Percentiles rank a stretch among this genome's conserved stretches.
phyloP scores from a whole-genome alignment of 331 rosid genomes.

The Pyracantha coccinea region DNA sequence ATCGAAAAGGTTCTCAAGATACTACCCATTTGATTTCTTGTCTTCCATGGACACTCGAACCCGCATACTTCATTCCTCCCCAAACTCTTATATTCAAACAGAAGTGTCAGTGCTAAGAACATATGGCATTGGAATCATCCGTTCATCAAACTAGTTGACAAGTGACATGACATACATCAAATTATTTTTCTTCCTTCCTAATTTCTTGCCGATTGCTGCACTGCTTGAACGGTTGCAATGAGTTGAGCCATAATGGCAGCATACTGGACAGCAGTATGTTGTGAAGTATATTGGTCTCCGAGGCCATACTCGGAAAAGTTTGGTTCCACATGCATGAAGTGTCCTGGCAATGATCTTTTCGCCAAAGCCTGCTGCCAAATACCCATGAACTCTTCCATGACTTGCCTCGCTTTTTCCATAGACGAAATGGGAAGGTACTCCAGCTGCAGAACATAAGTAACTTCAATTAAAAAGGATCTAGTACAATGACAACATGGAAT shows the following conservation, averaged over 20 bases:
- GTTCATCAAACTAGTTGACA: background rate
- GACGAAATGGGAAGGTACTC: conserved; percentile 88
- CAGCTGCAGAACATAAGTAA: conserved; percentile 31
- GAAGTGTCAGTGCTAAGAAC: background rate
- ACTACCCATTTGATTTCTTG: background rate
- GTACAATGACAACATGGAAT: background rate
- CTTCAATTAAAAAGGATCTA: no score
- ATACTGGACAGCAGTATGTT: conserved; percentile 86
- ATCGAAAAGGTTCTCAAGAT: background rate
- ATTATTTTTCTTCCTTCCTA: conserved; percentile 21
- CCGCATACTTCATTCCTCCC: background rate
- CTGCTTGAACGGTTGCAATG: conserved; percentile 53
- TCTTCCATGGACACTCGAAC: background rate
- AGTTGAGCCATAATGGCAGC: conserved; percentile 70
- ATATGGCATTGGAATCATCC: background rate
- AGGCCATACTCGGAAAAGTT: conserved; percentile 69
- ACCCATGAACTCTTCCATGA: conserved; percentile 72
- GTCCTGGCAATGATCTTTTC: conserved; percentile 80
- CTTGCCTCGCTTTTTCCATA: conserved; percentile 56
- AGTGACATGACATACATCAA: background rate
- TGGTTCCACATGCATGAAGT: conserved; percentile 68
- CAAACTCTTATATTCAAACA: background rate
- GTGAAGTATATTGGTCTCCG: conserved; percentile 52
- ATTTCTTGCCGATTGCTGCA: conserved; percentile 36
- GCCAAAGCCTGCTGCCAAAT: conserved; percentile 65